Conservation (phyloP, 2,329 filamentous ascomycete genomes). For the Amphichorda felina region DNA sequence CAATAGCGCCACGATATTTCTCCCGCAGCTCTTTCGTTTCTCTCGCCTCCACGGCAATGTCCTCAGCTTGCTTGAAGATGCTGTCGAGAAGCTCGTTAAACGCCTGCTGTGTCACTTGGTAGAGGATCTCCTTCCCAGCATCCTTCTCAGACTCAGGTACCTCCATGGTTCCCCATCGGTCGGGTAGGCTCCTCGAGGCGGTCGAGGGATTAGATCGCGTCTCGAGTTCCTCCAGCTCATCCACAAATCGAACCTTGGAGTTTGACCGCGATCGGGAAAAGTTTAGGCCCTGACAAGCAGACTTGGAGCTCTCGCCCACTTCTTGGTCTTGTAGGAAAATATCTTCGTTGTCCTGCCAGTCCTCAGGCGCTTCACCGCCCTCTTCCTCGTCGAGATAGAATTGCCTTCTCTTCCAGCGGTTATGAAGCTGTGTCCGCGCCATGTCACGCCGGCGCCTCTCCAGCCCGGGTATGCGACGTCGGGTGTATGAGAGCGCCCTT, state of each 20-base stretch:
- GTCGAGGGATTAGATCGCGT: slow-evolving; percentile 60
- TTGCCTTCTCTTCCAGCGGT: slow-evolving; percentile 64
- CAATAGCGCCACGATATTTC: slow-evolving; percentile 37
- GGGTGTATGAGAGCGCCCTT: slow-evolving; percentile 20
- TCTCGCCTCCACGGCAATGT: slow-evolving; percentile 57
- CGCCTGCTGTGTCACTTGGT: slow-evolving; percentile 82
- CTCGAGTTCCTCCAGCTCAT: slow-evolving; percentile 59
- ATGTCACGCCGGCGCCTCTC: slow-evolving; percentile 27
- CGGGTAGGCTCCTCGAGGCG: slow-evolving; percentile 59
- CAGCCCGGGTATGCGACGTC: slow-evolving; percentile 22
- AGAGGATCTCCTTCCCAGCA: slow-evolving; percentile 77
- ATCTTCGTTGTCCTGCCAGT: slow-evolving; percentile 51
- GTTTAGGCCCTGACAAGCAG: not conserved
- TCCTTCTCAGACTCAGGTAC: slow-evolving; percentile 73
- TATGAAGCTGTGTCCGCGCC: slow-evolving; percentile 44
- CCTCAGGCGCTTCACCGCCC: slow-evolving; percentile 51
- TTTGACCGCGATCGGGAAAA: slow-evolving; percentile 58
- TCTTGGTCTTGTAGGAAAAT: slow-evolving; percentile 14
- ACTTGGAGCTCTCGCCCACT: slow-evolving; percentile 25
- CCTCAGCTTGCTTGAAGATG: slow-evolving; percentile 73
- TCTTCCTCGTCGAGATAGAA: slow-evolving; percentile 85
- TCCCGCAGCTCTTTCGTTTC: slow-evolving; percentile 51
- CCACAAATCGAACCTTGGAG: slow-evolving; percentile 67
- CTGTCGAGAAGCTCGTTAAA: slow-evolving; percentile 87
- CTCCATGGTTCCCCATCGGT: slow-evolving; percentile 68